phyloP scores from a whole-genome alignment of 306 rosid species.

The Betula pendula region DNA sequence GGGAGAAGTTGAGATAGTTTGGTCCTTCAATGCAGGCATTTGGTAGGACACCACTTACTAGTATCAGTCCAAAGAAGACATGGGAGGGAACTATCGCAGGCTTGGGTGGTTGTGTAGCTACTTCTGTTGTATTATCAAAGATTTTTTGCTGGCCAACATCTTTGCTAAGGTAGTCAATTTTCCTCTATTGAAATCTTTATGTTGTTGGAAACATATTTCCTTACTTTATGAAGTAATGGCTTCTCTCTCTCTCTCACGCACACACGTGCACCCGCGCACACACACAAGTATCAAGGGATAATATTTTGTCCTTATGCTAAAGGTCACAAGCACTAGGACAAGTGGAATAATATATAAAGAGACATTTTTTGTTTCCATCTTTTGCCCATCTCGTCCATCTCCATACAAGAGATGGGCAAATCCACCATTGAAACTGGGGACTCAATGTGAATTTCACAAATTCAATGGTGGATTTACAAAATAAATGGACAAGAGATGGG shows the following conservation, averaged over 20 bases:
- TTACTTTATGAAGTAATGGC: not conserved
- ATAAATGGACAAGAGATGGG: too few species aligned
- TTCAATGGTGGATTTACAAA: too few species aligned
- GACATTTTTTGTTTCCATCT: too few species aligned
- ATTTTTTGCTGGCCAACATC: constrained; percentile 83
- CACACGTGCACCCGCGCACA: not conserved
- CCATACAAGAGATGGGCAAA: too few species aligned
- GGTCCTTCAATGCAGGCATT: constrained; percentile 62
- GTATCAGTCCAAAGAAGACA: constrained; percentile 92
- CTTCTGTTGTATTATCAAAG: constrained; percentile 66
- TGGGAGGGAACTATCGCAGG: constrained; percentile 98
- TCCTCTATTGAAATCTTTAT: not conserved
- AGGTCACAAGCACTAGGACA: not conserved
- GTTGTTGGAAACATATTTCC: not conserved
- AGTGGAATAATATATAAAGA: too few species aligned
- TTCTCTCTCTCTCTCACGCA: not conserved
- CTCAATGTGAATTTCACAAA: too few species aligned
- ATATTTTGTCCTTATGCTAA: not conserved
- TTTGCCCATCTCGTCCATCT: too few species aligned
- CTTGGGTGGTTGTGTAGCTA: constrained; percentile 84
- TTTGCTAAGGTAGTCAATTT: constrained; percentile 56
- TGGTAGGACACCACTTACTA: constrained; percentile 90
- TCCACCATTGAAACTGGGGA: too few species aligned
- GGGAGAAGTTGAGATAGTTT: constrained; percentile 19
- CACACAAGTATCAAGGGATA: not conserved